Base-by-base conservation (phyloP, 768 basidiomycete species). In the Termitomyces sp. region DNA sequence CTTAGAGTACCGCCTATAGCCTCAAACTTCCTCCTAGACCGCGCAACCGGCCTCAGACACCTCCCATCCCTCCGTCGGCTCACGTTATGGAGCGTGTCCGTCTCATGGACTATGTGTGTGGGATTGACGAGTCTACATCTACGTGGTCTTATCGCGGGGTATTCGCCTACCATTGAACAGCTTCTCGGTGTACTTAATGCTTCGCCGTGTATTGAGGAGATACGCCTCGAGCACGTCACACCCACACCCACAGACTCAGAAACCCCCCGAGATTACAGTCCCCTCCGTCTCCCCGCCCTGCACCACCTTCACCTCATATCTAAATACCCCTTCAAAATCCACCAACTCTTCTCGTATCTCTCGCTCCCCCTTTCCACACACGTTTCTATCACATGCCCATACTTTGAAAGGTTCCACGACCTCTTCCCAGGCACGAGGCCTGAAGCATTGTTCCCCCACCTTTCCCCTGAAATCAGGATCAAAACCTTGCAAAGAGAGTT, bases 401-500 rank as follows among this genome's bases (percentile, higher is more conserved):
- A 36, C 16, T 38, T 52, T 6, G 36, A 28, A 26, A 26, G 18
- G 10, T 10, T 52, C 16, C 10, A 38, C 10, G 33, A 52, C 18
- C 51, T 52, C 7, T 52, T 52, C 18, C 51, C 36, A 12, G 18
- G 12, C 18, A 26, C 51, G 13, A n/a, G 35, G 18, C 26, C 35
- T 3, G 10, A 8, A 18, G 7, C 36, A 6, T 24, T 52, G 24
- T 52, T 52, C 2, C 16, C 36, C 4, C 16, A 51, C 30, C 35
- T 52, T 26, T 36, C 22, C 14, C 38, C 51, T 24, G 33, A 12
- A 16, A 35, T 51, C 22, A 14, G 9, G 16, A 22, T 51, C 22
- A 20, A 51, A 16, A 10, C n/a, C 24, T 22, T 55, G 68, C 70
- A 46, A 65, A 63, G 68, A 80, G 79, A 43, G 78, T 64, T 80